phyloP scores from a whole-genome alignment of 805 yeast genomes.

The Spathaspora passalidarum region DNA sequence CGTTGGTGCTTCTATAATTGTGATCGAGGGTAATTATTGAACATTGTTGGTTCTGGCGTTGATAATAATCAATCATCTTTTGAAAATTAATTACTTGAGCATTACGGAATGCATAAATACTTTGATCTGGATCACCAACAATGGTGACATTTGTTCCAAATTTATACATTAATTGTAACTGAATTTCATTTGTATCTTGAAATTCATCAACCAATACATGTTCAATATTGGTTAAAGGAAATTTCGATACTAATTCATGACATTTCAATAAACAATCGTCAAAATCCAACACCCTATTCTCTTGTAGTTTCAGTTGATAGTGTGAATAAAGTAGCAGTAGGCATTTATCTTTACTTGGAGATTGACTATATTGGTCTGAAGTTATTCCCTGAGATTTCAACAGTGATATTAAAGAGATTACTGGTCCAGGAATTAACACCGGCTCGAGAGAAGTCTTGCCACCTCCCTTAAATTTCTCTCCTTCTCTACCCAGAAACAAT shows the following conservation, averaged over 20 bases:
- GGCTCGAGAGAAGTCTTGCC: conserved; percentile 9
- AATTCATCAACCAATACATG: conserved; percentile 92
- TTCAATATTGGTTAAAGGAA: conserved; percentile 46
- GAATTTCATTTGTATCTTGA: conserved; percentile 85
- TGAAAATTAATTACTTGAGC: conserved; percentile 70
- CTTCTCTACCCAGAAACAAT: conserved; percentile 10
- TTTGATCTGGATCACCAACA: conserved; percentile 96
- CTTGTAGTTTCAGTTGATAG: conserved; percentile 50
- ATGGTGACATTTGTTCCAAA: conserved; percentile 62
- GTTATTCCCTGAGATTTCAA: conserved; percentile 52
- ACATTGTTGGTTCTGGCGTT: conserved; percentile 14
- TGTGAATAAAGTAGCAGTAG: conserved; percentile 39
- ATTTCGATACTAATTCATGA: conserved; percentile 43
- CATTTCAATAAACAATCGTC: conserved; percentile 74
- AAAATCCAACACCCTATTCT: conserved; percentile 60
- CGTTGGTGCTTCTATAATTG: conserved; percentile 79
- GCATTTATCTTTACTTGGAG: conserved; percentile 10
- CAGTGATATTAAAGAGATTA: conserved; percentile 44
- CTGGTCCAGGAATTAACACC: not conserved
- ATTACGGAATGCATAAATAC: conserved; percentile 84
- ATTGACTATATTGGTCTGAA: conserved; percentile 36
- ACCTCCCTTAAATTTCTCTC: conserved; percentile 3
- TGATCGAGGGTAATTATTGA: conserved; percentile 49
- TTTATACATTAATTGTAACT: conserved; percentile 61
- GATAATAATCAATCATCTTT: conserved; percentile 46